Base-by-base conservation (phyloP, 805 yeast species). In the Zygotorulaspora sp. region DNA sequence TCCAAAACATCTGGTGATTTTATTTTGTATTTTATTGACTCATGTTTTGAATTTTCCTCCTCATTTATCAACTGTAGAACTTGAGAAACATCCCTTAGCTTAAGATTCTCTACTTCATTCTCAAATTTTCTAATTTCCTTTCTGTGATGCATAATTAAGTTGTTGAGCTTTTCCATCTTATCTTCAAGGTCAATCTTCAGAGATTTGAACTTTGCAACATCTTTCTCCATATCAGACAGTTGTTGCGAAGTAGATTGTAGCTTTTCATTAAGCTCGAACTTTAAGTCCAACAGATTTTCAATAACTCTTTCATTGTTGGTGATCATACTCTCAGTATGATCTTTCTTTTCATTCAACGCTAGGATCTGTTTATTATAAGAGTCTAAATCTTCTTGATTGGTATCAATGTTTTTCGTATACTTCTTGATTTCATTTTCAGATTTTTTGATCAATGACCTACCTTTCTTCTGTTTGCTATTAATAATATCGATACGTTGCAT, bases 141-240 rank as follows among this genome's bases (percentile, higher is more conserved):
- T 27, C 67, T 61, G 9, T 73, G 53, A 16, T 62, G 61, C 22
- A 50, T 61, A 4, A 67, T 49, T 2, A 68, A 49, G 1, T 65
- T 53, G 40, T 68, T 70, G 41, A 72, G 70, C 47, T 77, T 78
- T 40, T 82, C 89, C 35, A 80, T 59, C 49, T 75, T 75, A 50
- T 77, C 80, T 19, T 71, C 73, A 18, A 82, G 61, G 52, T 83
- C 90, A 32, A 83, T 71, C 55, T 83, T 88, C 12, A 68, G 66
- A 6, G 85, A 77, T 51, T 77, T 72, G 48, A 80, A 70, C 22
- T 72, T 72, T 44, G 79, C 77, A 36, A 79, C 69, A 36, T 70
- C 65, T 5, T 61, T 62, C 44, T 65, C 67, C 43, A 67, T 63
- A 6, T 54, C 65, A 25, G 63, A 67, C 16, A 65, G 60, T 43